phyloP scores from a whole-genome alignment of 192 early-diverging fungal genomes.

The Linnemannia schmuckeri region DNA sequence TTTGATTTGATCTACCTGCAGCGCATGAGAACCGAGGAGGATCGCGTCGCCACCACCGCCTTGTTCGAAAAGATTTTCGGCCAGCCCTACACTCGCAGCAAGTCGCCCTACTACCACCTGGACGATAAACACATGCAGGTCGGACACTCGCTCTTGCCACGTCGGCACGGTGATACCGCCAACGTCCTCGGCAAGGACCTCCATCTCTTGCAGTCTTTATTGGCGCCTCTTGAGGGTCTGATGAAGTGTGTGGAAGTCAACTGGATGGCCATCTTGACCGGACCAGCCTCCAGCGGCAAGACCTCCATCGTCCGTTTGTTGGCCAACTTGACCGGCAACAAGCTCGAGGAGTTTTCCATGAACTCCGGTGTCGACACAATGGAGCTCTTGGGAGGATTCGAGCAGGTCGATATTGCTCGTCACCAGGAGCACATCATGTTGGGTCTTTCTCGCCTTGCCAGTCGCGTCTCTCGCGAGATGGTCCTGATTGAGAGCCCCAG shows the following conservation, averaged over 20 bases:
- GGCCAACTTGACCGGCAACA: conserved; percentile 84
- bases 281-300: conserved; percentile 88
- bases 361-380: conserved; percentile 94
- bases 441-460: conserved; percentile 59
- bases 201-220: conserved; percentile 74
- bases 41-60: conserved; percentile 71
- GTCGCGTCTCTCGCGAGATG: conserved; percentile 60
- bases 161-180: conserved; percentile 49
- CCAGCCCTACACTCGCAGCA: conserved; percentile 47
- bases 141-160: conserved; percentile 72
- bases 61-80: conserved; percentile 72
- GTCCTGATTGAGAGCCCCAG: conserved; percentile 23
- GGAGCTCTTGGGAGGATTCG: conserved; percentile 97
- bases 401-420: conserved; percentile 91
- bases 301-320: conserved; percentile 88
- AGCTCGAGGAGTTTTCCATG: conserved; percentile 94
- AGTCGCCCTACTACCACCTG: conserved; percentile 64
- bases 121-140: conserved; percentile 67
- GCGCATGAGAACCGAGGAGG: conserved; percentile 86
- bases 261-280: conserved; percentile 94
- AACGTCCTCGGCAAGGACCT: conserved; percentile 62
- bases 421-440: conserved; percentile 69
- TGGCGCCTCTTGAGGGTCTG: conserved; percentile 80
- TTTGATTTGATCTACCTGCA: conserved; percentile 90
- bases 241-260: conserved; percentile 90